Percentiles rank a stretch among this genome's conserved stretches.
Conservation (phyloP, 306 rosid species). For the Lotus japonicus region DNA sequence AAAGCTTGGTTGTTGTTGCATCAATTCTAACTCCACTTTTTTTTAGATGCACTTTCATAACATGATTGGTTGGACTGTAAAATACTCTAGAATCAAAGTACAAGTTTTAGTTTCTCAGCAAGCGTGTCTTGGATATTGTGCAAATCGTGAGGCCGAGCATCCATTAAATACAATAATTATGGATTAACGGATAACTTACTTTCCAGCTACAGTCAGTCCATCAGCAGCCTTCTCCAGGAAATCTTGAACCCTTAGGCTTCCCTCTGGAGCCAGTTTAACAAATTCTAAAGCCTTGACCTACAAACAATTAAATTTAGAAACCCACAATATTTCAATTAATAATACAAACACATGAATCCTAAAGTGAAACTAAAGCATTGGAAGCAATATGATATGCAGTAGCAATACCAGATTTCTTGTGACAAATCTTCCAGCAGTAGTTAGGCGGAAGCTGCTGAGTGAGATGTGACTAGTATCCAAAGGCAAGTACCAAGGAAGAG, state of each 20-base stretch:
- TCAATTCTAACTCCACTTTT: too few relatives aligned
- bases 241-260: constrained; percentile 73
- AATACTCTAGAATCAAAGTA: too few relatives aligned
- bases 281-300: constrained; percentile 66
- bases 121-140: too few relatives aligned
- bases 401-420: constrained; percentile 64
- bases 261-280: constrained; percentile 67
- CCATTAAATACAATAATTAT: neutral
- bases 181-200: constrained; percentile 43
- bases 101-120: too few relatives aligned
- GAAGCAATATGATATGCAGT: neutral
- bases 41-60: neutral
- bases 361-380: neutral
- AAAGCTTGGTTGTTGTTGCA: too few relatives aligned
- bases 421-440: constrained; percentile 59
- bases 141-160: too few relatives aligned
- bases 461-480: constrained; percentile 67
- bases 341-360: neutral
- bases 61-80: too few relatives aligned
- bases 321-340: neutral
- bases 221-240: constrained; percentile 75
- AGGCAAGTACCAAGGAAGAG: constrained; percentile 74
- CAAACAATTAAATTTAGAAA: neutral
- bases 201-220: constrained; percentile 82
- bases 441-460: constrained; percentile 68